A percentile compares a stretch with the other conserved stretches of the same genome.
Evolutionary conservation across 2,329 filamentous ascomycete species (phyloP).

Genomic region (Alternaria viburni): DNA sequence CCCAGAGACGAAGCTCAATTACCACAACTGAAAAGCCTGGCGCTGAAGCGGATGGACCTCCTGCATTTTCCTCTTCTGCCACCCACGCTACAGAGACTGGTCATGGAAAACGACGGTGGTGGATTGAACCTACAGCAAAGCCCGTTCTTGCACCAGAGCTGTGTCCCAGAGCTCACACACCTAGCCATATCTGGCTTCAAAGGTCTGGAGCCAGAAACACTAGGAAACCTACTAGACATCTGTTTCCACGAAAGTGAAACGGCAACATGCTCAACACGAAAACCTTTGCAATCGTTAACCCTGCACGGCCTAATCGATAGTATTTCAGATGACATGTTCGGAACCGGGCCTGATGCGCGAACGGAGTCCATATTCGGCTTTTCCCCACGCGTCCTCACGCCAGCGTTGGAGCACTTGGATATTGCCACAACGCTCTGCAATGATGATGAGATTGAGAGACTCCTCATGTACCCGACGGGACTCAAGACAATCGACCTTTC

Average conservation of each 20-base stretch:
- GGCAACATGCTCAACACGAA: neutral
- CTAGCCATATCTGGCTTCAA: slow-evolving; percentile 22
- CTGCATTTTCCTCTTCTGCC: slow-evolving; percentile 3
- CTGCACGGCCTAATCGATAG: neutral
- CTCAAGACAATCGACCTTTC: slow-evolving; percentile 45
- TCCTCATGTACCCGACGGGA: slow-evolving; percentile 25
- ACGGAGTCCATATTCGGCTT: slow-evolving; percentile 10
- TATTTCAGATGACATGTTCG: neutral
- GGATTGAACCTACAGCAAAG: neutral
- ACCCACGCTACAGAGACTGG: slow-evolving; percentile 22
- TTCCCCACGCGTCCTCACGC: slow-evolving; percentile 34
- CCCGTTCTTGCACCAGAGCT: neutral
- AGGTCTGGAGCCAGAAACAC: neutral
- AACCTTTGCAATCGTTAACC: slow-evolving; percentile 6
- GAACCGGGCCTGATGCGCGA: neutral
- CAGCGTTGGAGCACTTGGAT: slow-evolving; percentile 19
- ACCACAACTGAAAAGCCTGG: slow-evolving; percentile 16
- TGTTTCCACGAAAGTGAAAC: neutral
- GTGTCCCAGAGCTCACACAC: slow-evolving; percentile 20
- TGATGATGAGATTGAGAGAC: slow-evolving; percentile 41
- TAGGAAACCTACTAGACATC: slow-evolving; percentile 22
- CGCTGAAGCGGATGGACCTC: slow-evolving; percentile 6
- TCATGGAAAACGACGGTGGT: slow-evolving; percentile 5
- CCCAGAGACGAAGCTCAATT: neutral
- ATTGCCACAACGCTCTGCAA: slow-evolving; percentile 23